Percentiles rank a stretch among this genome's conserved stretches.
Evolutionary conservation across 306 rosid genomes (phyloP).

Genomic region (Medicago arabica): DNA sequence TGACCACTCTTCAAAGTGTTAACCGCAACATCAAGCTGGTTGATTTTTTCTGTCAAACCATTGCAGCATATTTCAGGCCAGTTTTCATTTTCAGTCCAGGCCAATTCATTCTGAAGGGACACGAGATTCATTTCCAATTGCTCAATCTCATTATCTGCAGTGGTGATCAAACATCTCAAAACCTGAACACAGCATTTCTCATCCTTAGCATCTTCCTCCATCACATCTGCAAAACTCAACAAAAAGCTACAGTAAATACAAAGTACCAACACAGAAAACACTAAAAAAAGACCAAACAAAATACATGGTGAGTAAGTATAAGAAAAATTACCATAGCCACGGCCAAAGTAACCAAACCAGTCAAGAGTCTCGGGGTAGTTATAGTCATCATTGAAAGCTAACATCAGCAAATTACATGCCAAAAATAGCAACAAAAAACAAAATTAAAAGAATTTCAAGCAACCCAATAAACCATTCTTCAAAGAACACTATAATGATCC

Average conservation of each 20-base stretch:
- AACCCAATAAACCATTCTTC: constrained; percentile 10
- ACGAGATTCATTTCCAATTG: constrained; percentile 64
- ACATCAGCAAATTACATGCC: constrained; percentile 39
- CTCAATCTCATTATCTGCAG: constrained; percentile 65
- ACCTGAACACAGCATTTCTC: constrained; percentile 63
- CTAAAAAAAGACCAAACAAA: constrained; percentile 17
- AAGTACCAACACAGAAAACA: neutral
- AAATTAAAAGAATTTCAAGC: constrained; percentile 10
- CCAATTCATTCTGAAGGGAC: constrained; percentile 63
- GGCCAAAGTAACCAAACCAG: constrained; percentile 58
- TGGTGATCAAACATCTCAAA: constrained; percentile 56
- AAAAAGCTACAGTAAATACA: constrained; percentile 24
- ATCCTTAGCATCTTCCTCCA: constrained; percentile 71
- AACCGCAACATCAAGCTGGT: constrained; percentile 48
- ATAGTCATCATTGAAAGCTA: constrained; percentile 48
- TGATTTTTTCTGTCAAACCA: constrained; percentile 62
- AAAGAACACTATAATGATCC: constrained; percentile 3
- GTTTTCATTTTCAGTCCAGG: constrained; percentile 50
- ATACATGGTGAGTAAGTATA: neutral
- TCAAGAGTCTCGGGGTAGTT: constrained; percentile 42
- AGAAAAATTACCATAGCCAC: constrained; percentile 17
- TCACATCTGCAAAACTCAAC: constrained; percentile 53
- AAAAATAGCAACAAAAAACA: constrained; percentile 1
- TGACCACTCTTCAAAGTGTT: constrained; percentile 51
- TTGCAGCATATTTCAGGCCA: constrained; percentile 57